Evolutionary conservation across 2,329 filamentous ascomycete species (phyloP), one percentile per base, ranked within the genome.

Genomic region (Aspergillus sp.): DNA sequence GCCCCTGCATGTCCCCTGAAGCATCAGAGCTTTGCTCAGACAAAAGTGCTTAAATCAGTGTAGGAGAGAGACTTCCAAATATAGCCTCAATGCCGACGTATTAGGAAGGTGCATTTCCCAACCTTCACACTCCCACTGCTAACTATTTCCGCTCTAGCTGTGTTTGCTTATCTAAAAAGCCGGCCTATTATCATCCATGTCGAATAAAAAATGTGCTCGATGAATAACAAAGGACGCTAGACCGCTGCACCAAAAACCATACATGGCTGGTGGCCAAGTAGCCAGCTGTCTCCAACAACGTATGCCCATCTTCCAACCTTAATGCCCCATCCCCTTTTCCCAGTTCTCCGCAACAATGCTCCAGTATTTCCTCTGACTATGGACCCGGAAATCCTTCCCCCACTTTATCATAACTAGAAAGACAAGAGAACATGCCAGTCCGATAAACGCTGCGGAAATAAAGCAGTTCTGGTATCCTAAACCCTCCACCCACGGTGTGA

Each of bases 391-490:
- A 8, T 48, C 60, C 59, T 77, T 78, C 7, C 75, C 75, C 48
- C 58, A 76, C 61, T 70, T 69, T 19, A 77, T 67, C 73, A 77
- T 77, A 9, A 74, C 55, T 14, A 77, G 60, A 58, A 77, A 78
- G 1, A 69, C 67, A 5, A 68, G 76, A 2, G 73, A 68, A 19
- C 69, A 72, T 2, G 70, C 66, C 64, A 76, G 63, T 2, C 73
- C 73, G 6, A 76, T 62, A 57, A 76, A 75, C 0, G 73, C 73
- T 3, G 71, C 74, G 0, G 73, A 73, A 14, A 80, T 71, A 50
- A 79, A 80, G 55, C 76, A 78, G 56, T 80, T 75, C 63, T 79
- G 77, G 50, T 76, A 75, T 3, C 77, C 77, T 31, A 79, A 54
- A 40, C 75, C 65, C 4, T 73, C 55, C 19, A 80, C 63, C 79